Evolutionary conservation across 2,329 filamentous ascomycete genomes (phyloP), one percentile per base, ranked within the genome.

Genomic region (Arthrobotrys megalospora): DNA sequence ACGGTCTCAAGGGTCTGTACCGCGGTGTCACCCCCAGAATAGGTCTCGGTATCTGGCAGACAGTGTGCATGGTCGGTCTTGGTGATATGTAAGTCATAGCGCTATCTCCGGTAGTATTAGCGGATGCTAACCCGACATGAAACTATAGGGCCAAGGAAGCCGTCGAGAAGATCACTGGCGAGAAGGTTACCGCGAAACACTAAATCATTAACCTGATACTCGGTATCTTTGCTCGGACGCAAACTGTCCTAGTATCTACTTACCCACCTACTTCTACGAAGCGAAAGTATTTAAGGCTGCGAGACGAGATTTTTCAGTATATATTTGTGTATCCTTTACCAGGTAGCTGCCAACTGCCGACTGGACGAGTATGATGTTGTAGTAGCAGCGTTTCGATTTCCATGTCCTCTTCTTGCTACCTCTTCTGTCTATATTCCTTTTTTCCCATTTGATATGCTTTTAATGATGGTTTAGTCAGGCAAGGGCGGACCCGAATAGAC

Each of bases 11-110:
- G 87, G 96, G 96, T 83, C 88, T 99, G 81, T 99, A 99, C 89
- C 93, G 96, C 84, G 96, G 96, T 84, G 95, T 99, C 80, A 89
- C 93, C 82, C 96, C 96, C 82, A 91, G 96, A 85, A 94, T 99
- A 84, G 94, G 94, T 82, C 91, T 99, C 80, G 92, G 96, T 84
- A 90, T 99, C 87, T 99, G 96, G 96, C 96, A 99, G 89, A 99
- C 96, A 80, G 92, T 99, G 84, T 99, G 96, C 89, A 99, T 99
- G 96, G 96, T 99, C 86, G 96, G 95, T 83, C 89, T 98, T 86
- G 96, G 96, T 86, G 96, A 98, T 87, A 94, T 97, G 94, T 96
- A 87, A 88, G 93, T 90, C 82, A 45, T 50, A 41, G 10, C 14
- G 76, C 80, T 52, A 38, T 47, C 70, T 79, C 53, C 12, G 47